Evolutionary conservation across 2,329 filamentous ascomycete genomes (phyloP).

Genomic region (Pseudogymnoascus sp.): DNA sequence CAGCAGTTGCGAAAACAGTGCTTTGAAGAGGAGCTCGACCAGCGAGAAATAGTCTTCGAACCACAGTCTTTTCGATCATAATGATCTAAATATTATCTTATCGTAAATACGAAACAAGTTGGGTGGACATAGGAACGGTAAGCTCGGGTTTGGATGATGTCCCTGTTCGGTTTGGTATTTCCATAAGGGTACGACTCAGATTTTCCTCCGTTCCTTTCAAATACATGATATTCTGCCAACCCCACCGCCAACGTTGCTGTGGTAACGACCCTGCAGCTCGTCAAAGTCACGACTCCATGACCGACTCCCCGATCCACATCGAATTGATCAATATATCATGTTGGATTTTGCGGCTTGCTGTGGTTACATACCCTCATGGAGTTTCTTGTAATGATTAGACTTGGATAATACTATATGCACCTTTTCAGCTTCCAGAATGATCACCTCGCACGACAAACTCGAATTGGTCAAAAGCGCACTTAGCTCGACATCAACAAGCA

Average conservation of each 20-base stretch:
- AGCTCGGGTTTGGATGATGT: neutral
- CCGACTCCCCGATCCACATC: neutral
- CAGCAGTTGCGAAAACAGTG: neutral
- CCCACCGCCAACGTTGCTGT: slow-evolving; percentile 6
- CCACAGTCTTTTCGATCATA: slow-evolving; percentile 3
- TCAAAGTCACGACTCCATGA: slow-evolving; percentile 4
- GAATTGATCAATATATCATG: slow-evolving; percentile 6
- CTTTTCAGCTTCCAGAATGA: slow-evolving; percentile 29
- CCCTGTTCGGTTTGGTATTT: neutral
- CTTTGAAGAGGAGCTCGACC: neutral
- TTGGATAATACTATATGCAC: slow-evolving; percentile 19
- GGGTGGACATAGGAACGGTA: neutral
- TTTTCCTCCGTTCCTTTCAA: slow-evolving; percentile 1
- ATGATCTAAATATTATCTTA: slow-evolving; percentile 1
- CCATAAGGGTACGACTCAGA: neutral
- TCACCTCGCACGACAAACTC: slow-evolving; percentile 32
- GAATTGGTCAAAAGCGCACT: slow-evolving; percentile 41
- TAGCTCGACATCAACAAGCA: slow-evolving; percentile 38
- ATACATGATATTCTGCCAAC: neutral
- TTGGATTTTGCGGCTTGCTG: slow-evolving; percentile 1
- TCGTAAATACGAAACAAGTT: neutral
- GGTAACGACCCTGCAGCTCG: slow-evolving; percentile 6
- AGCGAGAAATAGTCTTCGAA: neutral
- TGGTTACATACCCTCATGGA: slow-evolving; percentile 10
- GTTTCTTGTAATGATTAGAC: slow-evolving; percentile 28